phyloP scores from a whole-genome alignment of 2,329 filamentous ascomycete species.

The Corniculantispora saksenae region DNA sequence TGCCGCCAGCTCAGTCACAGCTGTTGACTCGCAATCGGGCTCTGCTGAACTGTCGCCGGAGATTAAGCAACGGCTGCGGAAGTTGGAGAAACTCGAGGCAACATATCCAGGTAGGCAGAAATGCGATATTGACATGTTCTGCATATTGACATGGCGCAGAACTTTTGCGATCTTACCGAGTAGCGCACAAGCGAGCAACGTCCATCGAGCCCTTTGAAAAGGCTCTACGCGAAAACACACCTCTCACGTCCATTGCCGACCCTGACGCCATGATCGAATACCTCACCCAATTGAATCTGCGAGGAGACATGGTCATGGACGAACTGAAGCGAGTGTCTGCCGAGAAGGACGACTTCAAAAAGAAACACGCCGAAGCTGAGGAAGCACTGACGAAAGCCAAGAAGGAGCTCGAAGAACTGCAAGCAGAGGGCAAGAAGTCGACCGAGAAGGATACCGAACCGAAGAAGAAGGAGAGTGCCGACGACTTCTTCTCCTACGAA shows the following conservation, averaged over 20 bases:
- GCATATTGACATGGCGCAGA: slow-evolving; percentile 51
- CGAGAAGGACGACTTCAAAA: slow-evolving; percentile 79
- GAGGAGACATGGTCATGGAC: slow-evolving; percentile 90
- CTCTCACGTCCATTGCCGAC: slow-evolving; percentile 83
- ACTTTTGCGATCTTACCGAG: slow-evolving; percentile 84
- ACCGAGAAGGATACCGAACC: slow-evolving; percentile 14
- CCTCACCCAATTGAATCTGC: slow-evolving; percentile 79
- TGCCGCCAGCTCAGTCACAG: slow-evolving; percentile 16
- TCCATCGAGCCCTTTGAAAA: slow-evolving; percentile 93
- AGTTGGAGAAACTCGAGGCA: slow-evolving; percentile 85
- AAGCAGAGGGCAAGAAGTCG: slow-evolving; percentile 50
- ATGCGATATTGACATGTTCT: background rate
- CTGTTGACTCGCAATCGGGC: slow-evolving; percentile 20
- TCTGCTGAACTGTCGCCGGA: slow-evolving; percentile 68
- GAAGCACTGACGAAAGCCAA: slow-evolving; percentile 61
- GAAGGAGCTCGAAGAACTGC: slow-evolving; percentile 61
- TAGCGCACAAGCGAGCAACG: slow-evolving; percentile 82
- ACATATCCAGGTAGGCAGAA: slow-evolving; percentile 73
- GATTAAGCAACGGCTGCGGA: slow-evolving; percentile 72
- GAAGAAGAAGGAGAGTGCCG: slow-evolving; percentile 40
- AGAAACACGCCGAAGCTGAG: slow-evolving; percentile 70
- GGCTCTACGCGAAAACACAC: slow-evolving; percentile 87
- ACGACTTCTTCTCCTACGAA: slow-evolving; percentile 92
- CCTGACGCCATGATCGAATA: slow-evolving; percentile 86
- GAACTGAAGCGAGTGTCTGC: slow-evolving; percentile 84